Conservation (phyloP, 1,284 basidiomycete genomes). For the Tilletia indica region DNA sequence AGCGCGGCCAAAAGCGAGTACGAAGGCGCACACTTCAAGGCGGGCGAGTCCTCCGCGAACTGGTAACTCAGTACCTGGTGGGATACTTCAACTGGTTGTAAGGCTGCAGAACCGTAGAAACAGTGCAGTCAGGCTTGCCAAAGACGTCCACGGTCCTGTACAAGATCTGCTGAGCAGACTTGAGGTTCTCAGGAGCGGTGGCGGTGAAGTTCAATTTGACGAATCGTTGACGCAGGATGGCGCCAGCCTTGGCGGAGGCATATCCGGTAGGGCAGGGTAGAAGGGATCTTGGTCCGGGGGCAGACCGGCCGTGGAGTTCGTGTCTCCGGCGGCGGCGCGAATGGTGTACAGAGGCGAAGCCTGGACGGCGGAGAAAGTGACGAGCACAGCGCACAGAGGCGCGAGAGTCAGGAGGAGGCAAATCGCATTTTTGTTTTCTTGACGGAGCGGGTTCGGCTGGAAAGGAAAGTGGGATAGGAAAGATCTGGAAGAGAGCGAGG, state of each 20-base stretch:
- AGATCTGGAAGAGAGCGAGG: background rate
- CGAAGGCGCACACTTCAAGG: constrained; percentile 19
- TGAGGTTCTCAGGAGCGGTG: constrained; percentile 16
- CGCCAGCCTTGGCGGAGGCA: background rate
- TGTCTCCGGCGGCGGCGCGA: background rate
- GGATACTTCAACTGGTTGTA: constrained; percentile 7
- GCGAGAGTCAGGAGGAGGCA: background rate
- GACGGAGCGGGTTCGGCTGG: background rate
- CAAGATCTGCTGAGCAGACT: constrained; percentile 18
- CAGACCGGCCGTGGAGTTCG: background rate
- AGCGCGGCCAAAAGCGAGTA: constrained; percentile 9
- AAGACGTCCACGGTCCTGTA: constrained; percentile 17
- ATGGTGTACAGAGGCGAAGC: background rate
- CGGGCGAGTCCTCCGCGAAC: constrained; percentile 15
- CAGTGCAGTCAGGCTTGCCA: constrained; percentile 12
- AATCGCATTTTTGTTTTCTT: background rate
- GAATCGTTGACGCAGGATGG: constrained; percentile 10
- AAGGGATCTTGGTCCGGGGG: constrained; percentile 18
- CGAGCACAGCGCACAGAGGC: background rate
- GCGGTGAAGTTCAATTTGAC: constrained; percentile 10
- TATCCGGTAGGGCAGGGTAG: constrained; percentile 18
- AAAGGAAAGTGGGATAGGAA: background rate
- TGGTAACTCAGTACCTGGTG: constrained; percentile 17
- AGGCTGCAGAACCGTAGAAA: constrained; percentile 10
- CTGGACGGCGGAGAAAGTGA: background rate